Base-by-base conservation (phyloP, 2,329 filamentous ascomycete species). In the Diplodia corticola region DNA sequence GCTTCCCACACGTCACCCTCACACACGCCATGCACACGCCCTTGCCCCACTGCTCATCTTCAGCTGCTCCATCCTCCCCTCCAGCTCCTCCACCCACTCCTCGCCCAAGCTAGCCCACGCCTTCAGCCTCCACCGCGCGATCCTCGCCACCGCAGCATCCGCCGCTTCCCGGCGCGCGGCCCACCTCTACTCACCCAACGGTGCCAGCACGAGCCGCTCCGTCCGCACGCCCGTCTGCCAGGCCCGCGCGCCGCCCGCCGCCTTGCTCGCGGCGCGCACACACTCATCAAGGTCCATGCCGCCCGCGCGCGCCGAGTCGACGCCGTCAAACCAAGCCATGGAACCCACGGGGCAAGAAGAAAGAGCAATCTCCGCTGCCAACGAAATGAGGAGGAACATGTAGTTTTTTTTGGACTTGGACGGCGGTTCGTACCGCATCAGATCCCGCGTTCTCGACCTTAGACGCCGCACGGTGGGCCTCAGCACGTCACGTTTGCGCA, bases 401-500 rank as follows among this genome's bases (percentile, higher is more conserved):
- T n/a, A n/a, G n/a, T n/a, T n/a, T n/a, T n/a, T n/a, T n/a, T n/a
- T n/a, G n/a, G n/a, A n/a, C n/a, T n/a, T n/a, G n/a, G n/a, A n/a
- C n/a, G n/a, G n/a, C 55, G 10, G 12, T 26, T 40, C 55, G 10
- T 46, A 60, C 55, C 55, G 48, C 37, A 48, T 37, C 55, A 60
- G 12, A 12, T 60, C 55, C 35, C 48, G 55, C 49, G 82, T 68
- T 68, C 67, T 83, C 81, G 24, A 83, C 72, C 75, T 79, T 79
- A 83, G 5, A 10, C 33, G 33, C 33, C 33, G 9, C 81, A n/a
- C 82, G 9, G 80, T 81, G 0, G 81, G 81, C 64, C 77, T 78
- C 4, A 83, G 75, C 68, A 24, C 30, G n/a, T 12, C 51, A n/a
- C n/a, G n/a, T n/a, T n/a, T n/a, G 15, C 13, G 15, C 15, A 28